Evolutionary conservation across 805 yeast genomes (phyloP), one percentile per base, ranked within the genome.

Genomic region (Teunomyces kruisii): DNA sequence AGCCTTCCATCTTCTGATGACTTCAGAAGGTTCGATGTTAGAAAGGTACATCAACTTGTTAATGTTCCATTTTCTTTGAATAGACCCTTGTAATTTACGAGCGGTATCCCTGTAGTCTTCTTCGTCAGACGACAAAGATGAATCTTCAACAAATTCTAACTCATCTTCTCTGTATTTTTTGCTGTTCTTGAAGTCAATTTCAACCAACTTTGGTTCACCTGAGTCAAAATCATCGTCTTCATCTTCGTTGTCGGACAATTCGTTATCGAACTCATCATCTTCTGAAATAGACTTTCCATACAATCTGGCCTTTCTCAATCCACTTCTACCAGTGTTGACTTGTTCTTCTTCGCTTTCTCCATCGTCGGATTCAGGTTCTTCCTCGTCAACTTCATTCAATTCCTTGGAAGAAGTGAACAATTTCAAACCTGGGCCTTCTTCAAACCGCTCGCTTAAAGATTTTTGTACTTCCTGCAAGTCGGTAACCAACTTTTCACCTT

Each of bases 401-500:
- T 78, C 79, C 13, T 72, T 73, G 15, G 88, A 76, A 39, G 76
- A 75, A 43, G 88, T 78, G 59, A 92, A 92, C 44, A 92, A 69
- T 57, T 84, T 85, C 47, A 88, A 70, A 16, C 92, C 96, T 3
- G 86, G 82, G 30, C 83, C 84, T 33, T 74, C 79, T 43, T 73
- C 74, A 42, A 76, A 75, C 40, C 79, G 75, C 56, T 80, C 87
- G 17, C 72, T 76, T 53, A 86, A 68, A 15, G 86, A 70, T 39
- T 77, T 77, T 31, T 80, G 75, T 3, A 84, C 88, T 31, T 79
- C 75, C 62, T 92, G 97, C 52, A 94, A 72, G 46, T 81, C 81
- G 4, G 95, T 87, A 22, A 92, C 96, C 49, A 90, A 68, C 57
- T 81, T 79, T 64, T 91, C 97, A 49, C 97, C 97, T 52, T 87